phyloP scores from a whole-genome alignment of 2,329 filamentous ascomycete species.

The Colletotrichum sp. region DNA sequence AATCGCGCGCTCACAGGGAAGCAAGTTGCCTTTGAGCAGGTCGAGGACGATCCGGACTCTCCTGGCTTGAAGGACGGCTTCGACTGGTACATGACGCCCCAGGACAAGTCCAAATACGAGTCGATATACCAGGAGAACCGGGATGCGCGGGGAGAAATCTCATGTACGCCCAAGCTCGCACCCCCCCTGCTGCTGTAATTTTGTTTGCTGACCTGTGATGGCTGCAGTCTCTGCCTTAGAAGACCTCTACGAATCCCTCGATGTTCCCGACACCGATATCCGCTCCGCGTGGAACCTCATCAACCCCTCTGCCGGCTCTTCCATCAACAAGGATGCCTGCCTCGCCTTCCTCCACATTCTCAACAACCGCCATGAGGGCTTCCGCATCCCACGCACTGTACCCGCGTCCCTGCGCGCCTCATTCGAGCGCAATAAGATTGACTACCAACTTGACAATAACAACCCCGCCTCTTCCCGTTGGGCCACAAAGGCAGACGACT shows the following conservation, averaged over 20 bases:
- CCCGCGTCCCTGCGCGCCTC: constrained; percentile 88
- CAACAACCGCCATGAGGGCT: constrained; percentile 94
- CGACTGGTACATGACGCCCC: constrained; percentile 98
- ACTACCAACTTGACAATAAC: constrained; percentile 88
- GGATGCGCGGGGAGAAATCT: constrained; percentile 83
- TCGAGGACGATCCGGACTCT: constrained; percentile 83
- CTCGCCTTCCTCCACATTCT: constrained; percentile 97
- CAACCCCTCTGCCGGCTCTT: constrained; percentile 82
- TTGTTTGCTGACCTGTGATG: neutral
- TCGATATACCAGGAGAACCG: constrained; percentile 95
- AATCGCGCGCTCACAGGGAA: constrained; percentile 79
- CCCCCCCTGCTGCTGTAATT: neutral
- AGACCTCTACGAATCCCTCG: constrained; percentile 83
- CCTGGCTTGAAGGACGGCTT: constrained; percentile 93
- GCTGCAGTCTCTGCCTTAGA: constrained; percentile 74
- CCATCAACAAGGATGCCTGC: constrained; percentile 93
- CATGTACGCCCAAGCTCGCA: constrained; percentile 59
- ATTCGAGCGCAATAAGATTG: constrained; percentile 95
- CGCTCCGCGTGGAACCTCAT: constrained; percentile 96
- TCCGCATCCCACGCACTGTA: constrained; percentile 88
- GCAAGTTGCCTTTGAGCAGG: constrained; percentile 82
- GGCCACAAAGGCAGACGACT: constrained; percentile 79
- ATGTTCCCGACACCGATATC: constrained; percentile 78
- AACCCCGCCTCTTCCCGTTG: constrained; percentile 72
- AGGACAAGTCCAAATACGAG: constrained; percentile 92